Conservation (phyloP, 768 basidiomycete species). For the Pulveroboletus ravenelii region DNA sequence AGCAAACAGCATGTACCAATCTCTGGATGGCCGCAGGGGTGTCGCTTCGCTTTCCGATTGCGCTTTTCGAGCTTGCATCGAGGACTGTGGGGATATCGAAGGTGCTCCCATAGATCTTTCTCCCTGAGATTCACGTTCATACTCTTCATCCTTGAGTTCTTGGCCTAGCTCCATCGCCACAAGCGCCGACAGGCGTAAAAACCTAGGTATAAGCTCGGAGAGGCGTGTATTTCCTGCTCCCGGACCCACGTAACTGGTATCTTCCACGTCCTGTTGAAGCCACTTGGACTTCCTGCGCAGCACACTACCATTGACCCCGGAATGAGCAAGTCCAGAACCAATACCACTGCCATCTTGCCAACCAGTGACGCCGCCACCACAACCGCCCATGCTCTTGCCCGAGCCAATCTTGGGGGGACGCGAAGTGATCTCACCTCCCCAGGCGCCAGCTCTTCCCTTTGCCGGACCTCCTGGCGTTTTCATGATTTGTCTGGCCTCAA, state of each 20-base stretch:
- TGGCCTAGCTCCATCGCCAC: constrained; percentile 73
- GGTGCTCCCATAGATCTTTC: constrained; percentile 20
- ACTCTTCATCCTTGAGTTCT: constrained; percentile 57
- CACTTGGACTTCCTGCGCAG: constrained; percentile 47
- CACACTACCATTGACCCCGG: constrained; percentile 52
- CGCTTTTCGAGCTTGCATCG: constrained; percentile 16
- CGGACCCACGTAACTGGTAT: constrained; percentile 24
- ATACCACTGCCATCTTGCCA: constrained; percentile 75
- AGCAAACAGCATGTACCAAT: constrained; percentile 79
- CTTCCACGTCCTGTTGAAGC: constrained; percentile 19
- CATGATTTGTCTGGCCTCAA: constrained; percentile 48
- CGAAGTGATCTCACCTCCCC: constrained; percentile 25
- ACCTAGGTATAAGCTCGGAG: constrained; percentile 62
- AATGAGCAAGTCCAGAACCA: constrained; percentile 61
- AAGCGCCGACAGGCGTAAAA: constrained; percentile 72
- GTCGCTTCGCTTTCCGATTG: constrained; percentile 37
- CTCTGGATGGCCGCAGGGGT: constrained; percentile 64
- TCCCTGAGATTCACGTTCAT: constrained; percentile 33
- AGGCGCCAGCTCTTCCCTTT: constrained; percentile 19
- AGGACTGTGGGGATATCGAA: constrained; percentile 10
- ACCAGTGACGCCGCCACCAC: constrained; percentile 54
- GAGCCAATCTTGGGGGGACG: constrained; percentile 19
- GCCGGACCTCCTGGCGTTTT: constrained; percentile 25
- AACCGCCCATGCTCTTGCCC: constrained; percentile 26
- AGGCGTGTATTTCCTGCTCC: constrained; percentile 61